Percentiles rank a stretch among this genome's conserved stretches.
Conservation (phyloP, 2,329 filamentous ascomycete species). For the Colletotrichum sp. region DNA sequence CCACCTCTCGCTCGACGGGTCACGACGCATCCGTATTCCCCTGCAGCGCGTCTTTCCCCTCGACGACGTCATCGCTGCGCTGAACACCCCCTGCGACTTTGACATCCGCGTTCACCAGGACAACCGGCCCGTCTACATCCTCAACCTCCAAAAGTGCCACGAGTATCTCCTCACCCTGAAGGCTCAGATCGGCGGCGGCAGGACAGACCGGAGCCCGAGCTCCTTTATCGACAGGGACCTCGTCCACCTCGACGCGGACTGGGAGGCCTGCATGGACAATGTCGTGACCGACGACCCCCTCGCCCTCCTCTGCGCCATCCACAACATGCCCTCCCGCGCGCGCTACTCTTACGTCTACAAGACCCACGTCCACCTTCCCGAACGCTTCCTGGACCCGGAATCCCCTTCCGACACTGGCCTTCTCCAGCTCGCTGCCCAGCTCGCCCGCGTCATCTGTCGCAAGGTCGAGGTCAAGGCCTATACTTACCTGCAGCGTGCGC, state of each 20-base stretch:
- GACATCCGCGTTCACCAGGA: slow-evolving; percentile 47
- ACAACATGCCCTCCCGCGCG: slow-evolving; percentile 50
- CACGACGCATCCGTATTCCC: slow-evolving; percentile 39
- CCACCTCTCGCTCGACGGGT: slow-evolving; percentile 39
- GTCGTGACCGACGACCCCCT: slow-evolving; percentile 42
- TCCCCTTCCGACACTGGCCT: slow-evolving; percentile 37
- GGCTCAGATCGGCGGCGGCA: slow-evolving; percentile 41
- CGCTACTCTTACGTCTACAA: slow-evolving; percentile 42
- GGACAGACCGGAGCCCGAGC: slow-evolving; percentile 39
- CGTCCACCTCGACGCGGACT: slow-evolving; percentile 27
- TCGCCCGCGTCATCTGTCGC: slow-evolving; percentile 48
- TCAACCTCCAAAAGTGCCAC: slow-evolving; percentile 44
- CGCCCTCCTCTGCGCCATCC: slow-evolving; percentile 44
- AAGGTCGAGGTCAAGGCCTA: slow-evolving; percentile 51
- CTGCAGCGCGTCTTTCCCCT: slow-evolving; percentile 44
- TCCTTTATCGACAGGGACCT: slow-evolving; percentile 49
- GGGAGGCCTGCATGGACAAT: slow-evolving; percentile 45
- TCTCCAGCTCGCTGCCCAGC: slow-evolving; percentile 45
- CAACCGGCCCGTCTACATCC: slow-evolving; percentile 44
- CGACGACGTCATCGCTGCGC: slow-evolving; percentile 37
- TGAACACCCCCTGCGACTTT: slow-evolving; percentile 42
- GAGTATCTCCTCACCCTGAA: slow-evolving; percentile 41
- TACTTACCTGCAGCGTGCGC: slow-evolving; percentile 41
- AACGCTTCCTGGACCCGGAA: slow-evolving; percentile 43
- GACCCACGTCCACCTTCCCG: background rate